Evolutionary conservation across 2,329 filamentous ascomycete species (phyloP).

Genomic region (Sporothrix dimorphospora): DNA sequence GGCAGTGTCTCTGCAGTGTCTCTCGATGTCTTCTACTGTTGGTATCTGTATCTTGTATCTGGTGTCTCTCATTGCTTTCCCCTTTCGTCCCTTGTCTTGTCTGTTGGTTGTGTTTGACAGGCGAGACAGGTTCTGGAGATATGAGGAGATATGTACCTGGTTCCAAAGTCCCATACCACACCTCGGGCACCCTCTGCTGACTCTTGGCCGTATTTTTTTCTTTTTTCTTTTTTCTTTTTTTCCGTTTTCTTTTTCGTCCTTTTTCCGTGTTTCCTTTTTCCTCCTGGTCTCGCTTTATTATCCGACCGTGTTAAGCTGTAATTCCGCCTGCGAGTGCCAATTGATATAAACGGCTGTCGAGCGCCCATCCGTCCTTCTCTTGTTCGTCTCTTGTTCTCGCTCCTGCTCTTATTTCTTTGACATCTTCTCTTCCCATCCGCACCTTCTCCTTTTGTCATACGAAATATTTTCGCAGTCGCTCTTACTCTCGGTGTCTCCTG

Average conservation of each 20-base stretch:
- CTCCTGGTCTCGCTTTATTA: background rate
- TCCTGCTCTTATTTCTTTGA: background rate
- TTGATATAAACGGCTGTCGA: background rate
- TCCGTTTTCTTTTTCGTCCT: background rate
- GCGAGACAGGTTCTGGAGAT: background rate
- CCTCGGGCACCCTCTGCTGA: background rate
- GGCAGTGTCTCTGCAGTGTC: background rate
- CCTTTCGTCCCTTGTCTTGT: background rate
- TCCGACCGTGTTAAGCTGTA: background rate
- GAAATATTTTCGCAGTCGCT: conserved; percentile 18
- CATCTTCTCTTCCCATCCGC: background rate
- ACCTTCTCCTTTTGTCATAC: background rate
- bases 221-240: background rate
- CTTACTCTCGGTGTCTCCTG: background rate
- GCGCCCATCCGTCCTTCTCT: background rate
- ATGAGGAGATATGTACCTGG: conserved; percentile 13
- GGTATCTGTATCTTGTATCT: background rate
- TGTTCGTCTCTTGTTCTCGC: background rate
- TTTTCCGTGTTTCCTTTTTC: background rate
- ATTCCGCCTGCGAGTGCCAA: no score
- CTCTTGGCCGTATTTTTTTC: background rate
- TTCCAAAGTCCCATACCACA: conserved; percentile 20
- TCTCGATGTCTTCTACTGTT: background rate
- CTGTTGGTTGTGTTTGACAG: background rate
- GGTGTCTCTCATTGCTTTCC: background rate